Conservation (phyloP, 768 basidiomycete species). For the Trametopsis cervina region DNA sequence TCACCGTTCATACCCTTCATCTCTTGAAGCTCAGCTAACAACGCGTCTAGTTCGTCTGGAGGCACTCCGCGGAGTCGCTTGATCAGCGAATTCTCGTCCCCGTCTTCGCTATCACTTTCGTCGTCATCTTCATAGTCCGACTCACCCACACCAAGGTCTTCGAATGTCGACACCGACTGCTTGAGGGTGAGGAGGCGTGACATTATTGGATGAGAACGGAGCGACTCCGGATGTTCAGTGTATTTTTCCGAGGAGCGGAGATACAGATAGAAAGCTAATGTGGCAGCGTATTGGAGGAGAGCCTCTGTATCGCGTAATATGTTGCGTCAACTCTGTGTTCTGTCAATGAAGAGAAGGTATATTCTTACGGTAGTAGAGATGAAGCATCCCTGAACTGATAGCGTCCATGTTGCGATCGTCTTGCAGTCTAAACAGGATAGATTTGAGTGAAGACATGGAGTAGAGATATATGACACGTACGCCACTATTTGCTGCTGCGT, state of each 20-base stretch:
- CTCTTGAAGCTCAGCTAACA: conserved; percentile 45
- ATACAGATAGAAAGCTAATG: conserved; percentile 88
- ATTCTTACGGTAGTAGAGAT: conserved; percentile 81
- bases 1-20: neutral
- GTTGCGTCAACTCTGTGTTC: neutral
- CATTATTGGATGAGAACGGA: conserved; percentile 67
- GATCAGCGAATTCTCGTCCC: conserved; percentile 22
- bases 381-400: conserved; percentile 63
- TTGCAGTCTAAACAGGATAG: conserved; percentile 35
- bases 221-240: conserved; percentile 49
- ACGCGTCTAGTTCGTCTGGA: conserved; percentile 44
- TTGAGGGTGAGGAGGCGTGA: conserved; percentile 76
- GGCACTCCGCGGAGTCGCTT: conserved; percentile 25
- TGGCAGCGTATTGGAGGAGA: conserved; percentile 82
- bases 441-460: conserved; percentile 1
- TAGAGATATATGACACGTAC: conserved; percentile 30
- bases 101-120: conserved; percentile 35
- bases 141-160: conserved; percentile 74
- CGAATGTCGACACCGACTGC: conserved; percentile 71
- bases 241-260: conserved; percentile 68
- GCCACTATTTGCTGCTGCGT: conserved; percentile 45
- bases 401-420: conserved; percentile 37
- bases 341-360: conserved; percentile 14
- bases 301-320: conserved; percentile 50
- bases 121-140: conserved; percentile 39